phyloP scores from a whole-genome alignment of 2,329 filamentous ascomycete species.

The Monilinia fructicola region DNA sequence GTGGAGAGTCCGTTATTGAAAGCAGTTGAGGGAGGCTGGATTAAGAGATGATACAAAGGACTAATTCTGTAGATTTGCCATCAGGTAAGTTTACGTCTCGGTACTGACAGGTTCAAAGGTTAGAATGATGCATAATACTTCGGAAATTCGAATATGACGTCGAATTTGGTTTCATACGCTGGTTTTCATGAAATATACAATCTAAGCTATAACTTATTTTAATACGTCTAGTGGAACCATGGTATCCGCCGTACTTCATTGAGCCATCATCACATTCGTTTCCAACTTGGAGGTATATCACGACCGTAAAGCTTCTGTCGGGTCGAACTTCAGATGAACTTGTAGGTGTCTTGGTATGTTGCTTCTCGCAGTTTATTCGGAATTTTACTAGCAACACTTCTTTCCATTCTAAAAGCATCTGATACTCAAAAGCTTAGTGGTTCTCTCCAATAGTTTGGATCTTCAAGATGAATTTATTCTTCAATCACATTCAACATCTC shows the following conservation, averaged over 20 bases:
- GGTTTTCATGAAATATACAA: not conserved
- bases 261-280: not conserved
- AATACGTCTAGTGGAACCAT: not conserved
- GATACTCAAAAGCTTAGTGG: too few relatives aligned
- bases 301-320: not conserved
- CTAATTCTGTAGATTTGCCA: not conserved
- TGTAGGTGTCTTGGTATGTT: not conserved
- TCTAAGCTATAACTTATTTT: not conserved
- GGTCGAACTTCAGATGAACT: not conserved
- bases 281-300: not conserved
- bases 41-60: not conserved
- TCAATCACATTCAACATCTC: too few relatives aligned
- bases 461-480: too few relatives aligned
- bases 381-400: too few relatives aligned
- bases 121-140: not conserved
- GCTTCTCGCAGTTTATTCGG: too few relatives aligned
- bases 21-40: conserved; percentile 2
- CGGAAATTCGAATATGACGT: not conserved
- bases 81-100: not conserved
- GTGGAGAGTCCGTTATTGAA: conserved; percentile 13
- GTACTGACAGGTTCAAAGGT: not conserved
- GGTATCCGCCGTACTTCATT: not conserved
- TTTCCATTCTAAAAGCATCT: too few relatives aligned
- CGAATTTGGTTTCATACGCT: not conserved
- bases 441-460: too few relatives aligned